These are phyloP conservation scores for Stemphylium beticola DNA, from an alignment of 2,329 filamentous ascomycete genomes.

Conservation along the genomic window DNA sequence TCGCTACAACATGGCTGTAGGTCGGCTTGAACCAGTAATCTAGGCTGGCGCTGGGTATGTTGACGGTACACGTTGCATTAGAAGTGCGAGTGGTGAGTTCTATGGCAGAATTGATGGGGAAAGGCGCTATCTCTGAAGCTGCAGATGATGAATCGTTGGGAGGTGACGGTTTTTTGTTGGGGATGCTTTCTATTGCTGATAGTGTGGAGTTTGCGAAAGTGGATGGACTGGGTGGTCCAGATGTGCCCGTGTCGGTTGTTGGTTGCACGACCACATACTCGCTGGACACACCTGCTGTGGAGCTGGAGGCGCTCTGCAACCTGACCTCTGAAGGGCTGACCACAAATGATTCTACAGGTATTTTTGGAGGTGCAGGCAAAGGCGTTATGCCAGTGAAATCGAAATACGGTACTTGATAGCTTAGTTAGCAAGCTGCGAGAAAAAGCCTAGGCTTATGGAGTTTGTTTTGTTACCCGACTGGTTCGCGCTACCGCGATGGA, in stretches of 20 bases:
- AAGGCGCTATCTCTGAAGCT: not conserved
- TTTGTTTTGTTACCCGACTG: conserved; percentile 29
- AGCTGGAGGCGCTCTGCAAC: conserved; percentile 3
- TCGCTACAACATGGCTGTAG: conserved; percentile 29
- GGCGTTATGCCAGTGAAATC: conserved; percentile 32
- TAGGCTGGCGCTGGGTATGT: conserved; percentile 41
- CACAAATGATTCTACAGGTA: not conserved
- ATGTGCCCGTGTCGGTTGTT: conserved; percentile 14
- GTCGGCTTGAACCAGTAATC: conserved; percentile 44
- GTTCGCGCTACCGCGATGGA: conserved; percentile 29
- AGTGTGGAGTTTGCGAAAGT: conserved; percentile 2
- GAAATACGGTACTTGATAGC: conserved; percentile 36
- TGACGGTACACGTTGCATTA: conserved; percentile 40
- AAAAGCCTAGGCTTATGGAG: conserved; percentile 22
- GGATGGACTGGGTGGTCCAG: conserved; percentile 5
- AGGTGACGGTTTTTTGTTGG: conserved; percentile 4
- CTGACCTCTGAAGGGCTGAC: not conserved
- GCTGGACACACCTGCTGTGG: conserved; percentile 5
- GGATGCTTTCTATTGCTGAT: not conserved
- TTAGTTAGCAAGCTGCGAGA: conserved; percentile 37
- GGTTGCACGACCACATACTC: conserved; percentile 17
- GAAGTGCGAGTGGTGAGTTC: conserved; percentile 10
- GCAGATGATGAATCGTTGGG: not conserved
- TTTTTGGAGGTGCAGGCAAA: conserved; percentile 10
- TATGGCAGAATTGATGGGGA: not conserved